Conservation (phyloP, 495 filamentous ascomycete species). For the Neurospora sp. region DNA sequence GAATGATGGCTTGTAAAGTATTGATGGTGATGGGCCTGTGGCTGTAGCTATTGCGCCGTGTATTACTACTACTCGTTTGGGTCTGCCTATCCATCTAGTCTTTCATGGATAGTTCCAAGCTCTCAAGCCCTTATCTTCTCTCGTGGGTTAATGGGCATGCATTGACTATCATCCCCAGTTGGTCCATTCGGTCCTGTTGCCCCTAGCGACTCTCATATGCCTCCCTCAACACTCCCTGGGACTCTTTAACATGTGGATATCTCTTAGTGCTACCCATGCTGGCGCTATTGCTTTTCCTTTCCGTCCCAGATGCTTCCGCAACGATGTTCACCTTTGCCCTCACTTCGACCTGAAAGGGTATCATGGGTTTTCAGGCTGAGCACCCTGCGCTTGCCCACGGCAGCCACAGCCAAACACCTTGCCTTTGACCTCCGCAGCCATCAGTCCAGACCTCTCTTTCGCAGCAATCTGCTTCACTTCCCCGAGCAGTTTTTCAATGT, state of each 20-base stretch:
- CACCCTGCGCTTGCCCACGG: neutral
- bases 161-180: neutral
- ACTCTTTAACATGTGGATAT: neutral
- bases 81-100: neutral
- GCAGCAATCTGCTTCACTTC: slow-evolving; percentile 73
- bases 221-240: too few relatives aligned
- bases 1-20: neutral
- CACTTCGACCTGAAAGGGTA: neutral
- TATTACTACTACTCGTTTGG: neutral
- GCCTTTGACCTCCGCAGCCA: slow-evolving; percentile 76
- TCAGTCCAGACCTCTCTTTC: slow-evolving; percentile 76
- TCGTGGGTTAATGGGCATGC: neutral
- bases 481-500: slow-evolving; percentile 65
- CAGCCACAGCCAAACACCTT: slow-evolving; percentile 52
- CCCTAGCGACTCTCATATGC: neutral
- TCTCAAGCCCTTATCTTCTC: neutral
- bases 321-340: neutral
- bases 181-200: neutral
- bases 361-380: neutral
- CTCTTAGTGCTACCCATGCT: neutral
- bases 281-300: neutral
- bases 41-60: neutral
- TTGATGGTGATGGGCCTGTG: neutral
- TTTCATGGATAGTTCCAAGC: neutral
- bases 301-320: neutral